Conservation (phyloP, 1,284 basidiomycete species). For the Peniophora sp. region DNA sequence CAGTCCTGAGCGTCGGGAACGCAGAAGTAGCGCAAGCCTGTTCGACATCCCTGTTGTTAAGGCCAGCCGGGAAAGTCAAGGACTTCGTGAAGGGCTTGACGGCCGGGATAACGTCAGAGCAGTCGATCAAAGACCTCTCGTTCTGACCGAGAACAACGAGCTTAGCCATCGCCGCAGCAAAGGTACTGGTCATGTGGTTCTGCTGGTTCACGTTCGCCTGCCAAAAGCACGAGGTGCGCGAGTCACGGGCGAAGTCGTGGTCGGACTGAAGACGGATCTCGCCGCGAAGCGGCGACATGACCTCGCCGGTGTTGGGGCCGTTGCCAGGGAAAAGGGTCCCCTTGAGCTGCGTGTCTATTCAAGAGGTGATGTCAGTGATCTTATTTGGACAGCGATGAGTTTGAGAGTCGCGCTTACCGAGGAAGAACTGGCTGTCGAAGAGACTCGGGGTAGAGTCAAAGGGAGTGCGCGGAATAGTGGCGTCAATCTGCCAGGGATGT, state of each 20-base stretch:
- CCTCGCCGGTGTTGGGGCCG: constrained; percentile 15
- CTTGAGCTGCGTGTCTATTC: too few species aligned
- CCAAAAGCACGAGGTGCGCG: constrained; percentile 15
- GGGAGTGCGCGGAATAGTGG: constrained; percentile 16
- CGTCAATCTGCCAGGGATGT: constrained; percentile 9
- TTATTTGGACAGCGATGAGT: too few species aligned
- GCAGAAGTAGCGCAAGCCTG: background rate
- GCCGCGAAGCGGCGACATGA: constrained; percentile 15
- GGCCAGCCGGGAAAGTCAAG: background rate
- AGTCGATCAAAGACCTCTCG: too few species aligned
- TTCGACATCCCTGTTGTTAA: background rate
- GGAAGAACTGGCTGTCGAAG: constrained; percentile 34
- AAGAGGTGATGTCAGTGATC: too few species aligned
- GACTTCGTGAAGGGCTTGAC: background rate
- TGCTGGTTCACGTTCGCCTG: constrained; percentile 15
- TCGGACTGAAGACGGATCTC: constrained; percentile 22
- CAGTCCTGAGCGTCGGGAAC: background rate
- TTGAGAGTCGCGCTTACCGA: constrained; percentile 27
- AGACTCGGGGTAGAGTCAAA: constrained; percentile 24
- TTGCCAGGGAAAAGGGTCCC: constrained; percentile 25
- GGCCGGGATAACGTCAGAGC: too few species aligned
- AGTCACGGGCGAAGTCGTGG: constrained; percentile 15
- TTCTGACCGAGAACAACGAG: constrained; percentile 21
- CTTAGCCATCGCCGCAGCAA: constrained; percentile 22
- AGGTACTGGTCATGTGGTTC: constrained; percentile 17